phyloP scores from a whole-genome alignment of 129 eudicot genomes.

The Pulicaria dysenterica region DNA sequence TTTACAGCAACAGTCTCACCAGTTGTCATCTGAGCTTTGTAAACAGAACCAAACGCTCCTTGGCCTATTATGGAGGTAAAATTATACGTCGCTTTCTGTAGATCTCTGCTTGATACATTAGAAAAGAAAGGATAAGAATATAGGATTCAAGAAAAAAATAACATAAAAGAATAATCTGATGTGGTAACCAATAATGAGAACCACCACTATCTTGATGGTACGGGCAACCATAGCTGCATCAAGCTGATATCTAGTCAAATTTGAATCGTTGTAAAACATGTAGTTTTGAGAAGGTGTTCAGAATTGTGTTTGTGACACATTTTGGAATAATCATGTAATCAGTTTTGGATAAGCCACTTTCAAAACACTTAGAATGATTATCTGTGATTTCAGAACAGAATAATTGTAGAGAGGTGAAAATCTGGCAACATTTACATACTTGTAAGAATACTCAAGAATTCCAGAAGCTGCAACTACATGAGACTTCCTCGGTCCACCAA shows the following conservation, averaged over 20 bases:
- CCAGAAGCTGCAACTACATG: slow-evolving; percentile 88
- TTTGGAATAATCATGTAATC: too few relatives aligned
- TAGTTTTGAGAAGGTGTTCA: too few relatives aligned
- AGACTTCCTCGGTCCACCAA: slow-evolving; percentile 63
- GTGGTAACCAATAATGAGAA: too few relatives aligned
- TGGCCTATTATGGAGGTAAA: slow-evolving; percentile 88
- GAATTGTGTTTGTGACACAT: too few relatives aligned
- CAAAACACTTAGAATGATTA: too few relatives aligned
- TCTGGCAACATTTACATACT: slow-evolving; percentile 41
- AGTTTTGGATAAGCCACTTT: too few relatives aligned
- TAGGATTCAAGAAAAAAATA: neutral
- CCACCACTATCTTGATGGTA: too few relatives aligned
- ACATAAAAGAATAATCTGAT: neutral
- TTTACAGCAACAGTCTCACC: slow-evolving; percentile 97
- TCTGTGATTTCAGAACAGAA: too few relatives aligned
- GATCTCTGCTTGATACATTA: slow-evolving; percentile 55
- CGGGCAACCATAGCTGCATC: too few relatives aligned
- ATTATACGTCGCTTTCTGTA: slow-evolving; percentile 83
- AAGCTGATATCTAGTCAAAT: too few relatives aligned
- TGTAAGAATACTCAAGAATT: slow-evolving; percentile 84
- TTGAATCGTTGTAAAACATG: too few relatives aligned
- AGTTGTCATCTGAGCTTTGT: slow-evolving; percentile 84
- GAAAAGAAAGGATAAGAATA: neutral
- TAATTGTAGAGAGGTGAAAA: too few relatives aligned
- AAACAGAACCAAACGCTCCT: slow-evolving; percentile 95